Base-by-base conservation (phyloP, 1,284 basidiomycete species). In the Puccinia coronata region DNA sequence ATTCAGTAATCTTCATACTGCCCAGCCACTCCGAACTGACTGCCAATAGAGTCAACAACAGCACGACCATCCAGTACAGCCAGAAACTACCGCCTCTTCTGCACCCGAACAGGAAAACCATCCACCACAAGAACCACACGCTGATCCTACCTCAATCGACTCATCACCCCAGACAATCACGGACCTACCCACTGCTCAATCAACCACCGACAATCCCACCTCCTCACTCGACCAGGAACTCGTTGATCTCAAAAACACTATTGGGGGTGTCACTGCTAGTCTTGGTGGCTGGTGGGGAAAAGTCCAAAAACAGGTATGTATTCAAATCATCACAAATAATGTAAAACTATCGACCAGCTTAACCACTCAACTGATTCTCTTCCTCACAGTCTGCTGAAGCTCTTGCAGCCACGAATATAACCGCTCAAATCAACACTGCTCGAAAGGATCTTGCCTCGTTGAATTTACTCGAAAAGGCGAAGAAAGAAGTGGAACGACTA, bases 241-340 rank as follows among this genome's bases (percentile, higher is more conserved):
- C 41, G 11, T 23, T 16, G 73, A 75, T 59, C 53, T 75, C 55
- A 75, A 75, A 61, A 75, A 61, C 34, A 75, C 73, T 18, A 14
- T 75, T 1, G 73, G 73, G 1, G 73, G 53, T 9, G 55, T 75
- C 53, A 49, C 55, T 49, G 73, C 73, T 25, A 59, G 53, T 12
- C 36, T 75, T 3, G 73, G 73, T 43, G 73, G 73, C 41, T 75
- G 73, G 73, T 75, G 73, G 73, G 57, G 34, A 75, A 75, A 75
- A 61, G 73, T 75, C 28, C 57, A 53, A 59, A 75, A 75, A 47
- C 73, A 75, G 57, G 73, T 59, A 28, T 31, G 63, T 43, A n/a
- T 34, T 25, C 16, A 20, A 34, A 25, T 34, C 39, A 67, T 43
- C 63, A n/a, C 23, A 20, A 34, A 47, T 18, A n/a, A n/a, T n/a